Evolutionary conservation across 176 grass and related monocot species (phyloP).

Genomic region (Oryza rufipogon): DNA sequence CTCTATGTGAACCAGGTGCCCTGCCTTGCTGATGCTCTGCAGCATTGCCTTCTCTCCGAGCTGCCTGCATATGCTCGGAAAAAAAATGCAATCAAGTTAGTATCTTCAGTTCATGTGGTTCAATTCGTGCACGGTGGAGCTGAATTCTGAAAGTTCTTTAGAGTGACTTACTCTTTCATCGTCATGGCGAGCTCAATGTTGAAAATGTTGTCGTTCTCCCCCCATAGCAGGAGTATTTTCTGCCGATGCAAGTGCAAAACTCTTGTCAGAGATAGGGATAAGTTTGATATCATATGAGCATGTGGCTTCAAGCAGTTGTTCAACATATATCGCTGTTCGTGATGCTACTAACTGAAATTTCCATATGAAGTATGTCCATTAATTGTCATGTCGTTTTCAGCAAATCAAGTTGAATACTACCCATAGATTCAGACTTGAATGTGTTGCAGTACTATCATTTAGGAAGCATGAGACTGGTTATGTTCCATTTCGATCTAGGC

Average conservation of each 20-base stretch:
- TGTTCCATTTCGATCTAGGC: not conserved
- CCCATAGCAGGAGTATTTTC: slow-evolving; percentile 90
- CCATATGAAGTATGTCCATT: not conserved
- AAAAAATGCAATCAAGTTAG: not conserved
- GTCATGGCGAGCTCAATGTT: slow-evolving; percentile 76
- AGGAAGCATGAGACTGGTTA: not conserved
- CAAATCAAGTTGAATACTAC: not conserved
- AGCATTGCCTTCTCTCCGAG: slow-evolving; percentile 72
- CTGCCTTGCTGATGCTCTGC: slow-evolving; percentile 73
- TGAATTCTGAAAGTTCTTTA: not conserved
- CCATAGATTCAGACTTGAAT: not conserved
- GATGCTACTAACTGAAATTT: not conserved
- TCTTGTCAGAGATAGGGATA: not conserved
- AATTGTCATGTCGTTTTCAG: not conserved
- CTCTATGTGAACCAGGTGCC: slow-evolving; percentile 81
- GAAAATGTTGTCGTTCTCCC: slow-evolving; percentile 89
- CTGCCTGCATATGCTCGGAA: slow-evolving; percentile 49
- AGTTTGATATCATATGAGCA: not conserved
- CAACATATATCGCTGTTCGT: not conserved
- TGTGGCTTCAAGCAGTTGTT: not conserved
- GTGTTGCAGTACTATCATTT: not conserved
- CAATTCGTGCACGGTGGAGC: not conserved
- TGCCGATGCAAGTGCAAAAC: slow-evolving; percentile 32
- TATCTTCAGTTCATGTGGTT: not conserved
- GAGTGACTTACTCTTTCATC: slow-evolving; percentile 71